These are phyloP conservation scores for Diaporthe destruens DNA, from an alignment of 2,329 filamentous ascomycete genomes.

Conservation along the genomic window DNA sequence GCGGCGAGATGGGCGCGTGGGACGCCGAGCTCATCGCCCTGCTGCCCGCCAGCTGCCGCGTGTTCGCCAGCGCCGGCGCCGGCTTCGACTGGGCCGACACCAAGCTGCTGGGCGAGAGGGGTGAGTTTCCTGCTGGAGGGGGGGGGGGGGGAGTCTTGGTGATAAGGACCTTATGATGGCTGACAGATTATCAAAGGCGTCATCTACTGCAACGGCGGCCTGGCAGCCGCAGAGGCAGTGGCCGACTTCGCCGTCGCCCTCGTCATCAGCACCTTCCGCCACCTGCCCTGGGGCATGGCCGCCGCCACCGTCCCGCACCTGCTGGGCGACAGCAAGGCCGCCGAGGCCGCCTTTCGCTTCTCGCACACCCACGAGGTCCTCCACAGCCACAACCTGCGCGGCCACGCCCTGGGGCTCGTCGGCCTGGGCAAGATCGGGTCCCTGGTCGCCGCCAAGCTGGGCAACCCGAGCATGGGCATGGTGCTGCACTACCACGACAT, in stretches of 20 bases:
- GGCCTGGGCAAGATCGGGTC: conserved; percentile 77
- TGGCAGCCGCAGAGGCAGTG: conserved; percentile 78
- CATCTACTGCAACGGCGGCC: conserved; percentile 79
- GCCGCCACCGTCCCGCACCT: conserved; percentile 62
- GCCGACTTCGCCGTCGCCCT: conserved; percentile 78
- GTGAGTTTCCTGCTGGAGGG: conserved; percentile 58
- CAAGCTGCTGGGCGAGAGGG: conserved; percentile 69
- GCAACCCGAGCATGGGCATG: conserved; percentile 72
- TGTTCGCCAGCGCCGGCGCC: conserved; percentile 75
- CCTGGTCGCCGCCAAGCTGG: conserved; percentile 70
- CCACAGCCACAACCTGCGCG: conserved; percentile 73
- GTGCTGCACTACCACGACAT: conserved; percentile 74
- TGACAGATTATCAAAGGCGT: too few species aligned
- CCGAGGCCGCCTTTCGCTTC: conserved; percentile 59
- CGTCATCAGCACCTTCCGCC: conserved; percentile 77
- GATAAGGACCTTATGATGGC: too few species aligned
- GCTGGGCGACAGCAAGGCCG: conserved; percentile 40
- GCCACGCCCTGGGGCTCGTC: conserved; percentile 73
- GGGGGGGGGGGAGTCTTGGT: too few species aligned
- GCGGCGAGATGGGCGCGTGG: conserved; percentile 76
- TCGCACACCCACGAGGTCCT: conserved; percentile 72
- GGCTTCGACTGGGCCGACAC: conserved; percentile 77
- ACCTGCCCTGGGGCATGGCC: conserved; percentile 72
- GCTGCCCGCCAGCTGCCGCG: conserved; percentile 67
- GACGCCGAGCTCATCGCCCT: conserved; percentile 69